phyloP scores from a whole-genome alignment of 129 eudicot genomes.

The Flaveria robusta region DNA sequence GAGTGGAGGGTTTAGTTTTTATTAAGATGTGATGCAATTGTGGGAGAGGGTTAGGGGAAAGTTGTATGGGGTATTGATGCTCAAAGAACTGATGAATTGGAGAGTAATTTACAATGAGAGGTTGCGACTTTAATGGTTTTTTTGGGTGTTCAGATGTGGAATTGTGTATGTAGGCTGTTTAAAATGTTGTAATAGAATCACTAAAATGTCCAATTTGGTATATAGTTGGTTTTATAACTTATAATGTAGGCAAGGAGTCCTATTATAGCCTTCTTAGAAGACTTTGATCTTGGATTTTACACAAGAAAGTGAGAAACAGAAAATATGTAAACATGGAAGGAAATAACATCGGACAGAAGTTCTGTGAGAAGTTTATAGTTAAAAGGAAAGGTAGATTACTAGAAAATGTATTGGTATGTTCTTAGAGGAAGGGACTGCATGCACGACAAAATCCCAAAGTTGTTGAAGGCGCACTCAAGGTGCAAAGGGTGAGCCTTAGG shows the following conservation, averaged over 20 bases:
- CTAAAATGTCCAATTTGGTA: neutral
- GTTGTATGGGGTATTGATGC: neutral
- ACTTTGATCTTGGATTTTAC: constrained; percentile 3
- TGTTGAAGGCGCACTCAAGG: too few relatives aligned
- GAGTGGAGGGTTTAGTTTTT: neutral
- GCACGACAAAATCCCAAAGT: too few relatives aligned
- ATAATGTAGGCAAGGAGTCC: neutral
- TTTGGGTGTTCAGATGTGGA: neutral
- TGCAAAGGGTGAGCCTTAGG: too few relatives aligned
- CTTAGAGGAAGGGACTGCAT: too few relatives aligned
- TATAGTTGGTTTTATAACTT: neutral
- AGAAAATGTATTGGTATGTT: neutral
- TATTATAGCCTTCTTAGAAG: neutral
- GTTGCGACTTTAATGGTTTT: neutral
- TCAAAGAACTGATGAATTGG: constrained; percentile 1
- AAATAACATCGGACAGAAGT: neutral
- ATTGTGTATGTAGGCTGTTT: neutral
- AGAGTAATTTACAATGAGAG: neutral
- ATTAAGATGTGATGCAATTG: constrained; percentile 6
- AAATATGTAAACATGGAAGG: neutral
- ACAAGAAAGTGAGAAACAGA: neutral
- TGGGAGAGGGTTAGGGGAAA: constrained; percentile 1
- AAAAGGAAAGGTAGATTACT: neutral
- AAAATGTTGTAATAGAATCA: neutral
- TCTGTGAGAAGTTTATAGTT: neutral